These are phyloP conservation scores for Spinellus fusiger DNA, from an alignment of 192 early-diverging fungal species.

Conservation along the genomic window DNA sequence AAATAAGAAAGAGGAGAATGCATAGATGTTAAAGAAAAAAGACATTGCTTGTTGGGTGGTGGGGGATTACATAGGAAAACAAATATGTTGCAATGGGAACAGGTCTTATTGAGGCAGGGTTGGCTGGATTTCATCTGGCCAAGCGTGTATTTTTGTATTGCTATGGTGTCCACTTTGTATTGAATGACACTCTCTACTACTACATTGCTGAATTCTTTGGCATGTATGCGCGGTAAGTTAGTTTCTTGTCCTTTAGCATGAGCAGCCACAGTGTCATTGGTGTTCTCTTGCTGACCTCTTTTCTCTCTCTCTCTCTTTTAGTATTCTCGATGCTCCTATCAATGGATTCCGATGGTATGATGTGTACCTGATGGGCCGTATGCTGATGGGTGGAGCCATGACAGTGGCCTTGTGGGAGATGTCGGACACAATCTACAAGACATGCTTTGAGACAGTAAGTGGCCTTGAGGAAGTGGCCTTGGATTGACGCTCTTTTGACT, in stretches of 20 bases:
- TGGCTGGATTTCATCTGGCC: neutral
- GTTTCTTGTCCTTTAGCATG: neutral
- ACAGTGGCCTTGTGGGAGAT: conserved; percentile 10
- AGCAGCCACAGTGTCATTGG: neutral
- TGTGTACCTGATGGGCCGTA: conserved; percentile 14
- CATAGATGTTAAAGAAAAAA: too few relatives aligned
- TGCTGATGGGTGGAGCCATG: conserved; percentile 12
- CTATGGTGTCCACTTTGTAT: conserved; percentile 5
- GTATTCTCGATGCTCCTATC: conserved; percentile 23
- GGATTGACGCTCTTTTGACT: neutral
- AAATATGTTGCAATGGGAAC: neutral
- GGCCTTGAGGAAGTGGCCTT: neutral
- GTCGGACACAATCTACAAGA: conserved; percentile 9
- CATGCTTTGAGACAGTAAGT: neutral
- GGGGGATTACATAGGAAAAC: neutral
- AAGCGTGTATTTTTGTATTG: neutral
- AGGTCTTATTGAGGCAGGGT: neutral
- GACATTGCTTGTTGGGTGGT: too few relatives aligned
- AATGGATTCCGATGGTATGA: conserved; percentile 29
- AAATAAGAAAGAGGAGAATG: too few relatives aligned
- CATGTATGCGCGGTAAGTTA: conserved; percentile 4
- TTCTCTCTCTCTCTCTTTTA: too few relatives aligned
- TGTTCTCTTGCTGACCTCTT: too few relatives aligned
- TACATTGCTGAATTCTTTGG: conserved; percentile 2
- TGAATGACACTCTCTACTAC: conserved; percentile 9